Base-by-base conservation (phyloP, 805 yeast genomes). In the Saccharomycopsis babjevae region DNA sequence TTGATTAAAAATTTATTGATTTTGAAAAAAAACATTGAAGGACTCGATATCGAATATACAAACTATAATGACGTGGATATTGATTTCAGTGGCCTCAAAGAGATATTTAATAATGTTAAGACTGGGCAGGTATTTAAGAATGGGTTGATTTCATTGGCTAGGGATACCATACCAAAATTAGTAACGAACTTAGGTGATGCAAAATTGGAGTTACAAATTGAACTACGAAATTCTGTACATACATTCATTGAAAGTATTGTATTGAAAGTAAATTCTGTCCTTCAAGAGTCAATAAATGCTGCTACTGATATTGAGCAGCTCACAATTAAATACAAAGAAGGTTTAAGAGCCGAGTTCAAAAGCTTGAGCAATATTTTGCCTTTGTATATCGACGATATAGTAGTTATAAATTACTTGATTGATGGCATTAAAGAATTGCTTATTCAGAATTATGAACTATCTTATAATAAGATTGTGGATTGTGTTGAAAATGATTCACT, bases 101-200 rank as follows among this genome's bases (percentile, higher is more conserved):
- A 80, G 34, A 75, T 85, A n/a, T 73, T 83, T 57, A 70, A 74
- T 20, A 74, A 74, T 39, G 70, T 78, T 30, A 70, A 75, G 56
- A 68, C 64, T 39, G 72, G 72, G 20, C 38, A 58, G 8, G 61
- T 56, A 5, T 61, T 59, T 50, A 63, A 59, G 25, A 65, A 70
- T 56, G 66, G 71, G 55, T 68, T 83, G 32, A 67, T 81, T 59
- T 77, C 77, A 56, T 68, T 85, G 40, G 88, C 86, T 1, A 76
- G 81, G 64, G 89, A 84, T 30, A 78, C 89, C 0, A 88, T 86
- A 1, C 97, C 97, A 0, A 84, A 81, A 64, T 89, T 90, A 15
- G 86, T 88, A 15, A 85, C 83, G 67, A 86, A 89, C 69, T 86
- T 86, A 88, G 81, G 85, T 55, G 97, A 92, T 72, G 94, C 86